These are phyloP conservation scores for Fusarium neocosmosporiellum DNA, from an alignment of 2,329 filamentous ascomycete genomes.

Conservation along the genomic window DNA sequence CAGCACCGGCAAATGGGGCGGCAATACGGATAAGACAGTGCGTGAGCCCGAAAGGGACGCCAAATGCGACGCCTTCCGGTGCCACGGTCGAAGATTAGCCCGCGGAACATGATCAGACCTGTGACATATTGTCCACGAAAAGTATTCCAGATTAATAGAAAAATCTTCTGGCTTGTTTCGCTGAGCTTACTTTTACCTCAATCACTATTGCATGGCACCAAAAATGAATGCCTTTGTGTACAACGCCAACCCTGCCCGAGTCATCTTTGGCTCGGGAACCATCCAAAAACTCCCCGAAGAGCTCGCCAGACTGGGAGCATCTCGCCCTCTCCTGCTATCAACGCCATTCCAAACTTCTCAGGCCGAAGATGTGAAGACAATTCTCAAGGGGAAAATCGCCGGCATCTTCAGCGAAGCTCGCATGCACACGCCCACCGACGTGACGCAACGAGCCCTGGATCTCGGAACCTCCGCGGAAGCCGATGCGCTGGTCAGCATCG, in stretches of 20 bases:
- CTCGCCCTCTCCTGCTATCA: conserved; percentile 65
- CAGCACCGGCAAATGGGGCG: too few relatives aligned
- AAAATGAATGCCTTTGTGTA: too few relatives aligned
- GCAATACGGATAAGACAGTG: too few relatives aligned
- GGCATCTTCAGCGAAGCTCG: conserved; percentile 18
- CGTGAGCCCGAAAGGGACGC: too few relatives aligned
- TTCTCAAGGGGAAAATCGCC: conserved; percentile 21
- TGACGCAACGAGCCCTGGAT: conserved; percentile 15
- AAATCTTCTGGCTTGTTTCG: too few relatives aligned
- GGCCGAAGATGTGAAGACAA: conserved; percentile 20
- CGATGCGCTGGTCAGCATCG: conserved; percentile 3
- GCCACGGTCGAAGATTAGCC: too few relatives aligned
- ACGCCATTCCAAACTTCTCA: conserved; percentile 53
- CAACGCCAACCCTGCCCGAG: conserved; percentile 60
- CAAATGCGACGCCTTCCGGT: too few relatives aligned
- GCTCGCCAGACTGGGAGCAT: conserved; percentile 57
- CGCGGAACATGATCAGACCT: too few relatives aligned
- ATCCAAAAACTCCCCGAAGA: conserved; percentile 59
- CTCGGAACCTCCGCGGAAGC: conserved; percentile 6
- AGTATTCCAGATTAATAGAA: too few relatives aligned
- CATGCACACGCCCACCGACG: conserved; percentile 22
- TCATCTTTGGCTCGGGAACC: conserved; percentile 67
- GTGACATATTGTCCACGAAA: too few relatives aligned
- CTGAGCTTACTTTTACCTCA: too few relatives aligned
- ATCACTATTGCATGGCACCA: too few relatives aligned